phyloP scores from a whole-genome alignment of 139 green algal genomes.

The Yamagishiella unicocca region DNA sequence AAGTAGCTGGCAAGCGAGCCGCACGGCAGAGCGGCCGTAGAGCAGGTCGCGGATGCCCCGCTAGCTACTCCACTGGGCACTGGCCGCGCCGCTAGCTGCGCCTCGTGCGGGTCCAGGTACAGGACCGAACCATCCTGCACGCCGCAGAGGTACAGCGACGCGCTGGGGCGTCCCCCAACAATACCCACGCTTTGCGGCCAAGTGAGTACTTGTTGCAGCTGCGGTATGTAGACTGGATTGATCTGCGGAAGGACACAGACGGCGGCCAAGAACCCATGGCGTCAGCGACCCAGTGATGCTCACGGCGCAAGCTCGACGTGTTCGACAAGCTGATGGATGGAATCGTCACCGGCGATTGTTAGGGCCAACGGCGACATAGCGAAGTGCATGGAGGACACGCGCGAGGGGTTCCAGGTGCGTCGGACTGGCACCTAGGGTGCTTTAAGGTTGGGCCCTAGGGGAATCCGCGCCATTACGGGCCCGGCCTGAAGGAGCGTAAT shows the following conservation, averaged over 20 bases:
- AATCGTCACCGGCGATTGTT: slow-evolving; percentile 60
- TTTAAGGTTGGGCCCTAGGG: too few species aligned
- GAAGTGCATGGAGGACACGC: slow-evolving; percentile 70
- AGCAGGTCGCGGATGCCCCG: too few species aligned
- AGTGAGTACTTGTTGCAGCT: slow-evolving; percentile 81
- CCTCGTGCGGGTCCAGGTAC: slow-evolving; percentile 89
- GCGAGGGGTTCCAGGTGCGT: slow-evolving; percentile 74
- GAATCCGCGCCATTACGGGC: too few species aligned
- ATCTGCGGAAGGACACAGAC: slow-evolving; percentile 66
- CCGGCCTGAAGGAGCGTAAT: too few species aligned
- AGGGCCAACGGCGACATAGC: slow-evolving; percentile 57
- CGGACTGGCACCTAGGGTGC: too few species aligned
- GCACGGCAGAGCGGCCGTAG: neutral
- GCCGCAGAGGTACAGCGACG: slow-evolving; percentile 92
- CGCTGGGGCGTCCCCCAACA: slow-evolving; percentile 85
- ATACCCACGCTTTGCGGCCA: slow-evolving; percentile 91
- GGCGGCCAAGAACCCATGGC: too few species aligned
- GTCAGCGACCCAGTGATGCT: too few species aligned
- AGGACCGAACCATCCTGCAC: slow-evolving; percentile 62
- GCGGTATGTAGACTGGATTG: slow-evolving; percentile 83
- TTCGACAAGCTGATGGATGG: slow-evolving; percentile 58
- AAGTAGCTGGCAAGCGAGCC: slow-evolving; percentile 51
- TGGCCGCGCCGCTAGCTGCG: slow-evolving; percentile 57
- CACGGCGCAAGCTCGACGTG: slow-evolving; percentile 62
- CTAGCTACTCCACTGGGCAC: neutral